Conservation (phyloP, 2,329 filamentous ascomycete species). For the Annulohypoxylon truncatum region DNA sequence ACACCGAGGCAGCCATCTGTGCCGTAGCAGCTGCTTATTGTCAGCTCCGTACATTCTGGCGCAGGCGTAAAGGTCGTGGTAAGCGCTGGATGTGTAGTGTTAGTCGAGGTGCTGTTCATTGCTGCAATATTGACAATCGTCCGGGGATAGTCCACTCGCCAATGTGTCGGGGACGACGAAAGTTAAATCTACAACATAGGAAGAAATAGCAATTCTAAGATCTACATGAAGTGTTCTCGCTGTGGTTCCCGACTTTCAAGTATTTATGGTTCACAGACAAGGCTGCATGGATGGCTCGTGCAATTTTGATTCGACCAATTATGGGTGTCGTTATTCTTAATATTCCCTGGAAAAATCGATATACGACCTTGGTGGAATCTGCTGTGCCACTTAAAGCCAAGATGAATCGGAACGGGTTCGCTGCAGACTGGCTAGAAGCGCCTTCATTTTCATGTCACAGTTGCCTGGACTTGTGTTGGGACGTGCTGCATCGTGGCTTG, state of each 20-base stretch:
- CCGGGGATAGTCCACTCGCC: background rate
- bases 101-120: background rate
- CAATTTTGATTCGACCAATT: background rate
- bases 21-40: background rate
- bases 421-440: background rate
- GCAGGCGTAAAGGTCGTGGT: conserved; percentile 17
- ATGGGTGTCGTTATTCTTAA: background rate
- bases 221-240: background rate
- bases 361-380: background rate
- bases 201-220: background rate
- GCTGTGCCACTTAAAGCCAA: conserved; percentile 1
- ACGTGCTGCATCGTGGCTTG: background rate
- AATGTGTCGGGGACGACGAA: background rate
- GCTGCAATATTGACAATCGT: background rate
- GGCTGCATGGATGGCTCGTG: conserved; percentile 9
- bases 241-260: background rate
- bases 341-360: background rate
- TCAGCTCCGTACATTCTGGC: conserved; percentile 10
- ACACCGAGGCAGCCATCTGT: background rate
- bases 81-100: background rate
- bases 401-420: background rate
- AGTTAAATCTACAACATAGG: background rate
- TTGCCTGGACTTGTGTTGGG: background rate
- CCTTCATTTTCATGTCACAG: background rate
- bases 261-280: background rate